Base-by-base conservation (phyloP, 768 basidiomycete species). In the Rubroboletus pulcherrimus region DNA sequence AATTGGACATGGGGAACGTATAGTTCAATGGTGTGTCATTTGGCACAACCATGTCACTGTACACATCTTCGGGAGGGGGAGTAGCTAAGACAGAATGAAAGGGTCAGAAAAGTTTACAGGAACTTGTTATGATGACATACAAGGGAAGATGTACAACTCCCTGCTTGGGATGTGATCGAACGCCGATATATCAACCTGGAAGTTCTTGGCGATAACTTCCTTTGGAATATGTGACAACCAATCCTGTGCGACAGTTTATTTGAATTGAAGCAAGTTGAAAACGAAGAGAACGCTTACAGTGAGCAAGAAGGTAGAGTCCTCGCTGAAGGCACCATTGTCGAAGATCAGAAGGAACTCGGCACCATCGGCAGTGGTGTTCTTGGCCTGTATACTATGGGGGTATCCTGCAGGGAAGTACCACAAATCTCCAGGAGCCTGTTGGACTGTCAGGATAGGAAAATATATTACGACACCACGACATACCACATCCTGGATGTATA, bases 211-310 rank as follows among this genome's bases (percentile, higher is more conserved):
- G 3, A 87, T 69, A 0, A 84, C 80, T 43, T 78, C 75, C 58
- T 77, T 74, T 10, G 83, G 82, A 15, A 82, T 74, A 60, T 87
- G 86, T 4, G 85, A 75, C 24, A 87, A 72, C 84, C 86, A 88
- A 56, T 88, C 86, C 54, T 85, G 80, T 17, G 53, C 51, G 12
- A 51, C n/a, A 34, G 30, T 35, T 33, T 10, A 26, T 21, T 31
- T 34, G 10, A 49, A 46, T 24, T 24, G 24, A 24, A 24, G 6
- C 5, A 35, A 4, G 11, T 37, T 15, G 15, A 45, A 35, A 24
- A 40, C 8, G 7, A 21, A 10, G 2, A 47, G 21, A 50, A n/a
- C 4, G 39, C 66, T 53, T 33, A 55, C 67, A 14, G 65, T 66
- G 33, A 74, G 68, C 40, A 80, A 72, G 64, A 86, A 85, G 1